Base-by-base conservation (phyloP, 2,329 filamentous ascomycete species). In the Pestalotiopsis sp. region DNA sequence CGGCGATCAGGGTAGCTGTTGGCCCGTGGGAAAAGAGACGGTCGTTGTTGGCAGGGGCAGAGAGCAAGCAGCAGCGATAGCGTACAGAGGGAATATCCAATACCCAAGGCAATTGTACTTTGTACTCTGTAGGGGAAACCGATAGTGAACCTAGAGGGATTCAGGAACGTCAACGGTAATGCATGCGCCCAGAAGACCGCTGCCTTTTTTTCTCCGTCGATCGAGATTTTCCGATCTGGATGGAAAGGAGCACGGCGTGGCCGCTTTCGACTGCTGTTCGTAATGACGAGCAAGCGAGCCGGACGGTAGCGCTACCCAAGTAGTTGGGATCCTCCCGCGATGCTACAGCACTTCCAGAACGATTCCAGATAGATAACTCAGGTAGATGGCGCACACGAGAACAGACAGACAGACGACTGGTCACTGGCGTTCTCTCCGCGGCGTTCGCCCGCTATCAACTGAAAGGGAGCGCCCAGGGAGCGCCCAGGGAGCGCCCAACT, bases 301-400 rank as follows among this genome's bases (percentile, higher is more conserved):
- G n/a, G 59, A 39, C 31, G n/a, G 12, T 27, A 62, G 20, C 36
- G 27, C 36, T 64, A 64, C 61, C 39, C 61, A 64, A 31, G 41
- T 64, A 64, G 39, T 20, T 52, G 61, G 31, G 52, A 38, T 20
- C 64, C 49, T 58, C 36, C 25, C 64, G 20, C 27, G 64, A 65
- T 65, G 64, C 27, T 49, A 65, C 64, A 25, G 49, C 23, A 57
- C 31, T 65, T 38, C 64, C 45, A 65, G 64, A 55, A 65, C 64
- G 45, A 65, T 65, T 57, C 52, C 64, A 55, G 62, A 55, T 55
- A 64, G 45, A 65, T 65, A 27, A 65, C 9, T 20, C 31, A 36
- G 31, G n/a, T 17, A 38, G 31, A 14, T 11, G 31, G 14, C 36
- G 17, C n/a, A 5, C 52, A 65, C 20, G 31, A 36, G 31, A 36